Base-by-base conservation (phyloP, 2,329 filamentous ascomycete genomes). In the Amauroascus verrucosus region DNA sequence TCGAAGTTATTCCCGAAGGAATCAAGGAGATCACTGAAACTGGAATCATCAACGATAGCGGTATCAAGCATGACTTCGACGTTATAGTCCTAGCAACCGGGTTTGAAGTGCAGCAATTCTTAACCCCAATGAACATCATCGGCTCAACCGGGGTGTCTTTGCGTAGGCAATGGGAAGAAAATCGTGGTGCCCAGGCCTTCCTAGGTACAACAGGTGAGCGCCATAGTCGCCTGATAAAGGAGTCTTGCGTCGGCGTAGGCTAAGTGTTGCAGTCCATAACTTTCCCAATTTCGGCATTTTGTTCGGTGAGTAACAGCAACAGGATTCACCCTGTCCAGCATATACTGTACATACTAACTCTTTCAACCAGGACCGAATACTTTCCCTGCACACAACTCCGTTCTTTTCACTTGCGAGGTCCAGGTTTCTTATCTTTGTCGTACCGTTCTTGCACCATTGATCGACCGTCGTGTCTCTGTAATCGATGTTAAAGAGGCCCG, bases 401-500 rank as follows among this genome's bases (percentile, higher is more conserved):
- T 58, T 2, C 54, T 70, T 6, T 68, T 65, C 44, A 55, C 63
- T 3, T 62, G 55, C 38, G 65, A 68, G 56, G 59, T 60, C 6
- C 63, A 67, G 50, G 62, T 67, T 14, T 58, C 58, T 2, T 69
- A 65, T 56, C 43, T 63, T 9, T 61, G 60, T 3, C 60, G 61
- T 24, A 60, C 64, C 1, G 50, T 71, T 0, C 54, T 70, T 43
- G 50, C 41, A 7, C 67, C 68, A 6, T 48, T 70, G 1, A 57
- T 73, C 5, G 65, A 73, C 32, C 57, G 57, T 0, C 56, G 60
- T 1, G 64, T 65, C 14, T 57, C 59, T 0, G 60, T 64, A 22
- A 60, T 73, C 38, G 70, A 72, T 52, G 65, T 71, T 40, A 69
- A 66, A 54, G 52, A 64, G 48, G 32, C 59, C 18, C 56, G 65